A percentile compares a stretch with the other conserved stretches of the same genome.
These are phyloP conservation scores for Scheffersomyces insectosa DNA, from an alignment of 1,139 yeast species.

Conservation along the genomic window DNA sequence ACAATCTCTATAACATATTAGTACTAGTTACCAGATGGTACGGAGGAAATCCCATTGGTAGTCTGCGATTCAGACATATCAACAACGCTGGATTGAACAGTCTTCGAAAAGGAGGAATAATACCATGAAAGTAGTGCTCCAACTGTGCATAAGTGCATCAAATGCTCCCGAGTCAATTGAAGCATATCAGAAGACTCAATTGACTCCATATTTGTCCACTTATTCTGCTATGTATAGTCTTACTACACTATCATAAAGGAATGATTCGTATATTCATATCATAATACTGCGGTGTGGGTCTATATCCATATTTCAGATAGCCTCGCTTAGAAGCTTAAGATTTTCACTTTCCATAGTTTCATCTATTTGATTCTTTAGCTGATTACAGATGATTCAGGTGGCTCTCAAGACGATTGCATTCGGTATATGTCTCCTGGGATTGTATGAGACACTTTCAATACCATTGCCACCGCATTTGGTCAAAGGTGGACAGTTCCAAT, in stretches of 20 bases:
- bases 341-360: too few relatives aligned
- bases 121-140: background rate
- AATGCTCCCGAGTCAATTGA: background rate
- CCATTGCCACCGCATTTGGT: slow-evolving; percentile 18
- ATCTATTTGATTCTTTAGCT: too few relatives aligned
- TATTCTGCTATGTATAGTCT: background rate
- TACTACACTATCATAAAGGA: too few relatives aligned
- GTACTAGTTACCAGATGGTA: slow-evolving; percentile 74
- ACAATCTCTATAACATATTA: slow-evolving; percentile 50
- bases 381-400: too few relatives aligned
- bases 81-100: slow-evolving; percentile 52
- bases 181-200: background rate
- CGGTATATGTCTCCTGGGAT: slow-evolving; percentile 8
- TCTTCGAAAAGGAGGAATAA: slow-evolving; percentile 17
- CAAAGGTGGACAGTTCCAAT: slow-evolving; percentile 23
- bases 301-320: too few relatives aligned
- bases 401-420: too few relatives aligned
- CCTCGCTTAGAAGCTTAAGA: too few relatives aligned
- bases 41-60: slow-evolving; percentile 68
- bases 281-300: too few relatives aligned
- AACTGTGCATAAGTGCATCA: background rate
- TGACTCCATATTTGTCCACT: background rate
- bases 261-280: too few relatives aligned
- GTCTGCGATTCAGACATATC: slow-evolving; percentile 64
- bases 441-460: slow-evolving; percentile 15